A percentile compares a stretch with the other conserved stretches of the same genome.
Conservation (phyloP, 164 flowering plant species). For the Vitis amurensis region DNA sequence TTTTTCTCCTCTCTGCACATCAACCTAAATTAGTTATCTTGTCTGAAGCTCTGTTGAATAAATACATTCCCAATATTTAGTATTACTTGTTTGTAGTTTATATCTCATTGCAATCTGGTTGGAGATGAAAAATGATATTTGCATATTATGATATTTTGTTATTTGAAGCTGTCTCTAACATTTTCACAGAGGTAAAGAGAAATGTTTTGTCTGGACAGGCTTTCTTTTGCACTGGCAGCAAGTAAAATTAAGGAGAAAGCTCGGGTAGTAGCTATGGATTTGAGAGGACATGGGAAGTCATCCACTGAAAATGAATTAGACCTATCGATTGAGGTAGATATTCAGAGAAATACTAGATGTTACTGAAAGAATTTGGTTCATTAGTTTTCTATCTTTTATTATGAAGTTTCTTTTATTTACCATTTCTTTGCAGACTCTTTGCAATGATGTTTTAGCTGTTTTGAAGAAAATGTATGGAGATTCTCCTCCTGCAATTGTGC, state of each 20-base stretch:
- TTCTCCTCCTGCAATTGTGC: slow-evolving; percentile 89
- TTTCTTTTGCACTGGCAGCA: slow-evolving; percentile 88
- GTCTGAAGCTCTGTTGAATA: too few relatives aligned
- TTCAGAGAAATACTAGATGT: neutral
- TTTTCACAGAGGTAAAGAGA: neutral
- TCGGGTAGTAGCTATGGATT: slow-evolving; percentile 87
- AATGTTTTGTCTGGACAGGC: slow-evolving; percentile 44
- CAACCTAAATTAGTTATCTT: too few relatives aligned
- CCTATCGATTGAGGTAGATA: slow-evolving; percentile 74
- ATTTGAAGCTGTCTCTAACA: neutral
- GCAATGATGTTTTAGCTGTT: slow-evolving; percentile 84
- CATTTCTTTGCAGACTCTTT: slow-evolving; percentile 61
- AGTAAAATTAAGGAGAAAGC: slow-evolving; percentile 80
- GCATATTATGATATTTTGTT: neutral
- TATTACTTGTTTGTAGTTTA: too few relatives aligned
- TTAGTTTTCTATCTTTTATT: neutral
- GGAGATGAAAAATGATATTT: neutral
- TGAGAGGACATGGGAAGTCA: slow-evolving; percentile 96
- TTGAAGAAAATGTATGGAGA: slow-evolving; percentile 84
- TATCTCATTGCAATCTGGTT: too few relatives aligned
- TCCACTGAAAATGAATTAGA: slow-evolving; percentile 77
- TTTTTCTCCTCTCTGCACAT: too few relatives aligned
- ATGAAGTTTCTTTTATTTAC: neutral
- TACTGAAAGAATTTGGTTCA: neutral
- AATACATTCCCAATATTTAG: too few relatives aligned